Base-by-base conservation (phyloP, 148 eudicot species). In the Silene conica region DNA sequence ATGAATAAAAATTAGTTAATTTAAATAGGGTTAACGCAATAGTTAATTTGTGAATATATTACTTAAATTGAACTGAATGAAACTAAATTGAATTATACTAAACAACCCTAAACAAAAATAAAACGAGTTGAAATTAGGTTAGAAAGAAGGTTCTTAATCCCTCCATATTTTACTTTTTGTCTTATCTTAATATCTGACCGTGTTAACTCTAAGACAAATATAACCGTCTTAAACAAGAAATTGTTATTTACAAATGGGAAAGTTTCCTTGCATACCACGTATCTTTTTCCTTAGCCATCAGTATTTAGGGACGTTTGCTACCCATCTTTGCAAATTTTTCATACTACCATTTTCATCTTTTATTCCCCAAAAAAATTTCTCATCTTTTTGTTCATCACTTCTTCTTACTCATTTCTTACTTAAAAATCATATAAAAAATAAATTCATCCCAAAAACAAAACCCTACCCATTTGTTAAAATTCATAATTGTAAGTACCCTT, bases 211-310 rank as follows among this genome's bases (percentile, higher is more conserved):
- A 31, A 31, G 34, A 31, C 34, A 31, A 5, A 31, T 31, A 31
- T 31, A 31, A 31, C 34, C 34, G 34, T 31, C 34, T 31, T 31
- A 31, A 31, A 31, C 4, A 31, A 31, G 1, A 31, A 31, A 2
- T 31, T 31, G 34, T 31, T 31, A 31, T 71, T 45, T 9, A 20
- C 57, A 41, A 72, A 76, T 71, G 23, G 22, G 12, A 63, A 74
- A 54, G 83, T 5, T 80, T 80, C 76, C 83, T 80, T 76, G 79
- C 25, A 80, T 28, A 52, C 76, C 72, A 80, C 82, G 82, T 58
- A 58, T 75, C 82, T 80, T 64, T 54, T 45, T 70, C n/a, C 58
- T 23, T 21, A 50, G 63, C 21, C 22, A 69, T 63, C 48, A 80
- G 76, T 80, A 80, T 80, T 76, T 76, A 80, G 82, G 72, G 72